These are phyloP conservation scores for Auriscalpium vulgare DNA, from an alignment of 768 basidiomycete species.

Conservation along the genomic window DNA sequence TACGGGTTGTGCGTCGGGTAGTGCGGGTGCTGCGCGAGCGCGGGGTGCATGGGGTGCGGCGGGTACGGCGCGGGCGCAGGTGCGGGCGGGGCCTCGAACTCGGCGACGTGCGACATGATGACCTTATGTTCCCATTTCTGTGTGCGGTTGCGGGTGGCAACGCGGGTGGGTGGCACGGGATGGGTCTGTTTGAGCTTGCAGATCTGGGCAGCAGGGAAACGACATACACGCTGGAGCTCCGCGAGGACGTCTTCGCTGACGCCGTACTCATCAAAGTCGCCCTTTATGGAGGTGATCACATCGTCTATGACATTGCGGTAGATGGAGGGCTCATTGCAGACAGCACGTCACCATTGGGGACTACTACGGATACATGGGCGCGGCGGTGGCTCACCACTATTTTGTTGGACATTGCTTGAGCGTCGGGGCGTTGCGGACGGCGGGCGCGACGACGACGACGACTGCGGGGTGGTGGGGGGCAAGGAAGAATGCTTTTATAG, in stretches of 20 bases:
- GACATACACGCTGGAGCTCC: conserved; percentile 80
- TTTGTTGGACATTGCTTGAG: conserved; percentile 83
- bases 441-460: conserved; percentile 21
- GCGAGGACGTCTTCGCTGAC: conserved; percentile 83
- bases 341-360: conserved; percentile 38
- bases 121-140: conserved; percentile 98
- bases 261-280: conserved; percentile 96
- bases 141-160: conserved; percentile 10
- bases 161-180: conserved; percentile 3
- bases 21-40: conserved; percentile 25
- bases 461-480: conserved; percentile 27
- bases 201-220: neutral
- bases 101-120: conserved; percentile 88
- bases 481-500: conserved; percentile 31
- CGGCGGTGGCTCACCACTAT: conserved; percentile 90
- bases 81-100: conserved; percentile 61
- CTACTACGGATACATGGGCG: conserved; percentile 47
- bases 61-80: conserved; percentile 42
- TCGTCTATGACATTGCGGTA: conserved; percentile 97
- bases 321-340: conserved; percentile 70
- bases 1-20: conserved; percentile 19
- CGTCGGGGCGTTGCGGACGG: conserved; percentile 21
- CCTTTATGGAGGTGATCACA: conserved; percentile 78
- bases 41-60: conserved; percentile 49
- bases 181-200: neutral